Percentiles rank a stretch among this genome's conserved stretches.
Conservation (phyloP, 177 flowering plant genomes). For the Vitis hybrid region DNA sequence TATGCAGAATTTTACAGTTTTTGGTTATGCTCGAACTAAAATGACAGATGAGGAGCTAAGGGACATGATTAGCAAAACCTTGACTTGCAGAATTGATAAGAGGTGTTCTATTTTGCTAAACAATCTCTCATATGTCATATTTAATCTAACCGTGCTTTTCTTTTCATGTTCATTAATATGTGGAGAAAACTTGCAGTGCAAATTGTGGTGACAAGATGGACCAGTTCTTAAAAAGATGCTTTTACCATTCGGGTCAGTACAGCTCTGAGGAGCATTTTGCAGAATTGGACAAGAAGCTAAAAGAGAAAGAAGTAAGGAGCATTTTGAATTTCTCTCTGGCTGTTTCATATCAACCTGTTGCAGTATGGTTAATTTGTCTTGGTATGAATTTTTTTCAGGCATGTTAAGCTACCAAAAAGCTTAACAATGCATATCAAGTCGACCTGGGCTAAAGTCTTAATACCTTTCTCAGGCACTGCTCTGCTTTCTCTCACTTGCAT, state of each 20-base stretch:
- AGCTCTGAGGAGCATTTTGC: conserved; percentile 64
- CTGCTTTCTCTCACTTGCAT: too few relatives aligned
- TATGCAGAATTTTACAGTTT: conserved; percentile 67
- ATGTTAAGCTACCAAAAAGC: too few relatives aligned
- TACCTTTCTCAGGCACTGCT: too few relatives aligned
- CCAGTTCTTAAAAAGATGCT: conserved; percentile 68
- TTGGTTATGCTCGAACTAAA: conserved; percentile 85
- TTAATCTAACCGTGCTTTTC: not conserved
- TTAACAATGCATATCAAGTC: too few relatives aligned
- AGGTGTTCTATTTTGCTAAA: conserved; percentile 38
- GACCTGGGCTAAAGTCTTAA: too few relatives aligned
- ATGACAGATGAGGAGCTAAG: conserved; percentile 82
- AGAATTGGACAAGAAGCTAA: conserved; percentile 60
- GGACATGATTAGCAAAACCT: conserved; percentile 63
- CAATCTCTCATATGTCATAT: not conserved
- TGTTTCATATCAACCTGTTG: too few relatives aligned
- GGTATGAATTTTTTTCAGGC: too few relatives aligned
- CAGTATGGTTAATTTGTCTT: too few relatives aligned
- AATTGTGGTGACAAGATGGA: conserved; percentile 84
- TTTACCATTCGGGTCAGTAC: conserved; percentile 80
- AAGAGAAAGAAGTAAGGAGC: conserved; percentile 62
- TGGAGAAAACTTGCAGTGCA: conserved; percentile 43
- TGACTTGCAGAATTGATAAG: conserved; percentile 90
- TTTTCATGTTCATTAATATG: conserved; percentile 3
- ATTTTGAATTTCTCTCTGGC: not conserved